Evolutionary conservation across 2,329 filamentous ascomycete genomes (phyloP).

Genomic region (Knufia petricola): DNA sequence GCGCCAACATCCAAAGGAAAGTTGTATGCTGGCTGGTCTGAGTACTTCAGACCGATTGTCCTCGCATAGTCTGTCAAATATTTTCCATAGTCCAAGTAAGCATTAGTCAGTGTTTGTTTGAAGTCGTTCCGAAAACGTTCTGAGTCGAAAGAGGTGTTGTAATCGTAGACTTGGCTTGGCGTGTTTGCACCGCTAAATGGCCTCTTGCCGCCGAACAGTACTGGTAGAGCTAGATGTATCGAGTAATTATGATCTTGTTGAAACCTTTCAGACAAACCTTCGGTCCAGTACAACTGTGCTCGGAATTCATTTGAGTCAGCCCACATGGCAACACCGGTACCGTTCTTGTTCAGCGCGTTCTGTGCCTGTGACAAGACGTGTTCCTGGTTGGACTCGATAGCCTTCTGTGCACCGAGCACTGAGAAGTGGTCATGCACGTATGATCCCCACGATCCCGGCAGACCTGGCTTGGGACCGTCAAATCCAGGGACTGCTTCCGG

Average conservation of each 20-base stretch:
- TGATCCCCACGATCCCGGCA: slow-evolving; percentile 21
- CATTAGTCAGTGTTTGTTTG: slow-evolving; percentile 22
- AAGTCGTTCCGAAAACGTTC: slow-evolving; percentile 12
- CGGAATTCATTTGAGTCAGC: slow-evolving; percentile 30
- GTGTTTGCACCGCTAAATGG: slow-evolving; percentile 15
- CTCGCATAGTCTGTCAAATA: slow-evolving; percentile 27
- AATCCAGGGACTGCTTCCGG: background rate
- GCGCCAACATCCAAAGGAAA: slow-evolving; percentile 34
- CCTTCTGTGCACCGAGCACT: slow-evolving; percentile 28
- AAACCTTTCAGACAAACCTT: slow-evolving; percentile 26
- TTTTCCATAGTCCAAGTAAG: slow-evolving; percentile 12
- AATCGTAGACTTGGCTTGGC: slow-evolving; percentile 8
- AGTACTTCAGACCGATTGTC: slow-evolving; percentile 29
- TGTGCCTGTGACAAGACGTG: slow-evolving; percentile 28
- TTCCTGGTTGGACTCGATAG: slow-evolving; percentile 33
- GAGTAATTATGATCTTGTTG: slow-evolving; percentile 27
- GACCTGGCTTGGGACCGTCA: background rate
- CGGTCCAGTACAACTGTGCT: slow-evolving; percentile 31
- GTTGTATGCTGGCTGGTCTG: slow-evolving; percentile 34
- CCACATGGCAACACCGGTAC: slow-evolving; percentile 30
- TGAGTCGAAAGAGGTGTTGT: background rate
- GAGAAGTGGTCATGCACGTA: slow-evolving; percentile 34
- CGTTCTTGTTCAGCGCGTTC: slow-evolving; percentile 24
- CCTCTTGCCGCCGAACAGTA: slow-evolving; percentile 25
- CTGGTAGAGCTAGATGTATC: slow-evolving; percentile 27